Evolutionary conservation across 148 eudicot genomes (phyloP).

Genomic region (Bassia scoparia): DNA sequence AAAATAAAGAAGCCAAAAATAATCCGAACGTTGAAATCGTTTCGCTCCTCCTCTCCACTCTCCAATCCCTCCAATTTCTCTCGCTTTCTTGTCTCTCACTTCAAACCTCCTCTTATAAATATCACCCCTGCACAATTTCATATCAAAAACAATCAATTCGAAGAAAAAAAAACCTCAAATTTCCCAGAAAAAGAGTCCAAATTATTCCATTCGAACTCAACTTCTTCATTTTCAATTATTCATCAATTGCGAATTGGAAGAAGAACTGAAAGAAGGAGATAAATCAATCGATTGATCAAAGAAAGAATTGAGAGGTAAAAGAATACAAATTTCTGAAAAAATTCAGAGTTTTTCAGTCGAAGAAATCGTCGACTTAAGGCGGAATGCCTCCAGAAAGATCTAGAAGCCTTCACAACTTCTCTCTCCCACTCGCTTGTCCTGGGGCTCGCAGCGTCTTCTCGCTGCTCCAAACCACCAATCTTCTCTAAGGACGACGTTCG

Average conservation of each 20-base stretch:
- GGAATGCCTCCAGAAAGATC: conserved; percentile 57
- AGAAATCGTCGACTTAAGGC: conserved; percentile 16
- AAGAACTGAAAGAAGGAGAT: too few species aligned
- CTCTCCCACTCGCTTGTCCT: conserved; percentile 49
- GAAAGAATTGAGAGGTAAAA: neutral
- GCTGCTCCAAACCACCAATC: conserved; percentile 35
- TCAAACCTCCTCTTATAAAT: neutral
- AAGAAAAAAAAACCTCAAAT: too few species aligned
- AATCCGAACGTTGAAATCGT: conserved; percentile 34
- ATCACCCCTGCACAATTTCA: too few species aligned
- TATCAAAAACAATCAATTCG: neutral
- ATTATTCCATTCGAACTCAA: neutral
- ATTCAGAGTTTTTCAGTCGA: neutral
- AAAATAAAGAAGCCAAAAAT: neutral
- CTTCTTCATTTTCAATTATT: neutral
- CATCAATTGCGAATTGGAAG: conserved; percentile 9
- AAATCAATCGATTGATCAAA: too few species aligned
- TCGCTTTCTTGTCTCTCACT: neutral
- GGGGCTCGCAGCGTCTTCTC: conserved; percentile 58
- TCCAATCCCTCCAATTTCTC: conserved; percentile 5
- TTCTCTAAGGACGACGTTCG: conserved; percentile 34
- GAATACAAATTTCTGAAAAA: neutral
- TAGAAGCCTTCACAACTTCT: conserved; percentile 65
- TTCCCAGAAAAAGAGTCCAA: too few species aligned
- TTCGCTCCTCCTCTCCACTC: neutral